phyloP scores from a whole-genome alignment of 257 asterid genomes.

The Solanum tarijense region DNA sequence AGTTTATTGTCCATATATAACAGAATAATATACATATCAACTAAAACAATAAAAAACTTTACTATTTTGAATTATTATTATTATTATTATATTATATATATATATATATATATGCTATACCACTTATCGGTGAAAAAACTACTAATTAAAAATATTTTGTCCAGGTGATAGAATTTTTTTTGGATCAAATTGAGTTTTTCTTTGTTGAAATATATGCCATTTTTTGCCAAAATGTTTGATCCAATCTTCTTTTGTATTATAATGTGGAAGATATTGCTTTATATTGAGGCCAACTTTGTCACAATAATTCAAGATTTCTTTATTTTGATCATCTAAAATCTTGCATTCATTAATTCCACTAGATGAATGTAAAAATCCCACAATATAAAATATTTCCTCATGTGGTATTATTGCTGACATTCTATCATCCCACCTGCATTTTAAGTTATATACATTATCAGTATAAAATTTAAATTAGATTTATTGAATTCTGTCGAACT shows the following conservation, averaged over 20 bases:
- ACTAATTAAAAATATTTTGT: constrained; percentile 22
- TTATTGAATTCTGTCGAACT: no score
- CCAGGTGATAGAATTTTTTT: constrained; percentile 32
- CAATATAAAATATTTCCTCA: constrained; percentile 31
- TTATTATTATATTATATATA: no score
- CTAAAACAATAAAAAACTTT: no score
- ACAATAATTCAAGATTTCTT: constrained; percentile 29
- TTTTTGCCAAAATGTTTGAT: constrained; percentile 37
- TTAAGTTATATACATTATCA: no score
- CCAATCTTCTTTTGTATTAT: constrained; percentile 33
- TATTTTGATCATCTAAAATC: constrained; percentile 15
- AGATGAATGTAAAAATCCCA: constrained; percentile 28
- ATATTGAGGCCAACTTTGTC: constrained; percentile 22
- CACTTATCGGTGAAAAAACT: background rate
- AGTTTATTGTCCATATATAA: background rate
- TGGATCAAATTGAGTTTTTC: constrained; percentile 36
- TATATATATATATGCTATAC: no score
- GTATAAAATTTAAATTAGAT: no score
- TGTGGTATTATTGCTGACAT: constrained; percentile 42
- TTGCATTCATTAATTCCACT: constrained; percentile 4
- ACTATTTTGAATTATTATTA: no score
- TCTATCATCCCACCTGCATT: constrained; percentile 23
- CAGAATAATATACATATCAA: background rate
- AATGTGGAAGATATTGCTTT: constrained; percentile 46
- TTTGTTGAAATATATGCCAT: constrained; percentile 33